Evolutionary conservation across 1,284 basidiomycete species (phyloP).

Genomic region (Boletus semigastroideus): DNA sequence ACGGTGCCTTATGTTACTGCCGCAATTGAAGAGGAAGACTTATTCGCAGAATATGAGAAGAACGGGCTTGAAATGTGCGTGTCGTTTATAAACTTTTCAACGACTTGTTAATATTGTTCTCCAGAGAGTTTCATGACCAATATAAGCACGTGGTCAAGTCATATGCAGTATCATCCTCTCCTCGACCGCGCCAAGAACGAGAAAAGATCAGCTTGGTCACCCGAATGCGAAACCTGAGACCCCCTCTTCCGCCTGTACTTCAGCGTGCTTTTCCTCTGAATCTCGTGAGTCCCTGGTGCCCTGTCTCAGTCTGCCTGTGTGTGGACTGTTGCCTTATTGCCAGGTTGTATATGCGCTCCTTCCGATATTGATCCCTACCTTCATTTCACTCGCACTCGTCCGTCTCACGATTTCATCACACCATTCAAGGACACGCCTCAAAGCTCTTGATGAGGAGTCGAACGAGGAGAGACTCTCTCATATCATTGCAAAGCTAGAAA

Average conservation of each 20-base stretch:
- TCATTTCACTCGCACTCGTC: conserved; percentile 50
- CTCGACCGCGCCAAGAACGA: conserved; percentile 17
- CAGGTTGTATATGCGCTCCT: conserved; percentile 56
- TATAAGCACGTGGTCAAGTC: conserved; percentile 57
- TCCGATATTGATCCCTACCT: conserved; percentile 63
- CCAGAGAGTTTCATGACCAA: conserved; percentile 55
- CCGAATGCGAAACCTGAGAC: conserved; percentile 27
- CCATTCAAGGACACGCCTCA: conserved; percentile 60
- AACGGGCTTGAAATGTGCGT: conserved; percentile 67
- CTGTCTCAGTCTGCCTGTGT: background rate
- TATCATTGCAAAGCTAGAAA: conserved; percentile 56
- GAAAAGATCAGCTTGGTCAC: conserved; percentile 44
- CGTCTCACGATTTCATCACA: conserved; percentile 53
- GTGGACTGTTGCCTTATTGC: conserved; percentile 2
- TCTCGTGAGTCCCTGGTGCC: conserved; percentile 48
- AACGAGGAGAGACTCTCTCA: conserved; percentile 48
- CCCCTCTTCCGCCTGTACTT: conserved; percentile 63
- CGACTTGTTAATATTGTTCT: conserved; percentile 4
- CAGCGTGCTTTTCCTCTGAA: conserved; percentile 71
- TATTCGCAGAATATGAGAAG: conserved; percentile 57
- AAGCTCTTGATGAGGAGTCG: conserved; percentile 51
- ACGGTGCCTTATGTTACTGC: conserved; percentile 85
- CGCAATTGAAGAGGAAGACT: conserved; percentile 69
- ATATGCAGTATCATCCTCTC: conserved; percentile 41
- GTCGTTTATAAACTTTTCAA: background rate